A percentile compares a stretch with the other conserved stretches of the same genome.
Conservation (phyloP, 192 early-diverging fungal genomes). For the Linnemannia elongata region DNA sequence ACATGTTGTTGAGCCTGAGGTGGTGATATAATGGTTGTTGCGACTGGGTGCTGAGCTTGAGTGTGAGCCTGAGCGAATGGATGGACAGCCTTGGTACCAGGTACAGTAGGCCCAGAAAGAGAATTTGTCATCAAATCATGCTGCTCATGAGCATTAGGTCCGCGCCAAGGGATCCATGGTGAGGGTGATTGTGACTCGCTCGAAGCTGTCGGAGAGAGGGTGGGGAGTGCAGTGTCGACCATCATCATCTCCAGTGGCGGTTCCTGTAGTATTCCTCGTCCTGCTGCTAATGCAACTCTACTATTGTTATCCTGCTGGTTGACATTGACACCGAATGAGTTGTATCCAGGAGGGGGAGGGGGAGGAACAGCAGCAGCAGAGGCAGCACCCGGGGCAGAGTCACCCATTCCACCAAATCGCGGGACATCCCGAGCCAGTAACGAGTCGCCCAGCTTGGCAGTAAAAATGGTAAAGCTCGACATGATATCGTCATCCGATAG, state of each 20-base stretch:
- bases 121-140: slow-evolving; percentile 1
- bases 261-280: not conserved
- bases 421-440: slow-evolving; percentile 6
- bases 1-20: not conserved
- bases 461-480: slow-evolving; percentile 43
- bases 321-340: not conserved
- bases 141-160: not conserved
- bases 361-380: too few relatives aligned
- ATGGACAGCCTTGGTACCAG: not conserved
- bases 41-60: not conserved
- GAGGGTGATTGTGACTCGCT: slow-evolving; percentile 23
- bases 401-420: not conserved
- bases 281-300: not conserved
- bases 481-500: slow-evolving; percentile 50
- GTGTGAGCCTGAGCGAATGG: not conserved
- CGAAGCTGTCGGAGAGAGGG: slow-evolving; percentile 21
- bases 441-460: slow-evolving; percentile 29
- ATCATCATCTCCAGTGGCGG: not conserved
- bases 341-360: not conserved
- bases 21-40: not conserved
- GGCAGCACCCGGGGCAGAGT: not conserved
- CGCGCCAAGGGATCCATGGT: slow-evolving; percentile 31
- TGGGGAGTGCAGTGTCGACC: slow-evolving; percentile 12
- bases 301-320: not conserved
- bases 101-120: not conserved